These are phyloP conservation scores for Heimioporus sp. DNA, from an alignment of 768 basidiomycete genomes.

Conservation along the genomic window DNA sequence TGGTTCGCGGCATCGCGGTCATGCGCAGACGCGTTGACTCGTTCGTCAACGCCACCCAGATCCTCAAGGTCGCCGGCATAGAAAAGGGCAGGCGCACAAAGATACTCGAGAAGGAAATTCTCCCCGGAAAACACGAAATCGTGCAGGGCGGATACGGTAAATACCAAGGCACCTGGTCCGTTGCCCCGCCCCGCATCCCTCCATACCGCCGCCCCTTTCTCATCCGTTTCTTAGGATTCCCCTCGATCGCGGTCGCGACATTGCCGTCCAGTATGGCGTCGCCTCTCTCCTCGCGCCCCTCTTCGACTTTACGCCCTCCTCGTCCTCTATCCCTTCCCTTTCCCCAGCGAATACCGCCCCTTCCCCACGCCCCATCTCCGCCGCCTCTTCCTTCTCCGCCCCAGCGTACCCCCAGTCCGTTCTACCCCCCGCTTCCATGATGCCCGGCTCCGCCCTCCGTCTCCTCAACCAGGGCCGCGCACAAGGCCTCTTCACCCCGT, in stretches of 20 bases:
- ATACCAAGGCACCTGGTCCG: conserved; percentile 98
- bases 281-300: conserved; percentile 83
- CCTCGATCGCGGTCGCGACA: conserved; percentile 88
- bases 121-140: conserved; percentile 94
- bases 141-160: conserved; percentile 99
- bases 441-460: conserved; percentile 84
- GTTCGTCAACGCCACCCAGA: conserved; percentile 98
- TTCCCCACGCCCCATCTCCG: conserved; percentile 64
- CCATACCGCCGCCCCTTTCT: conserved; percentile 3
- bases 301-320: conserved; percentile 88
- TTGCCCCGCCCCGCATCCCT: conserved; percentile 5
- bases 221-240: conserved; percentile 71
- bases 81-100: conserved; percentile 96
- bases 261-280: conserved; percentile 91
- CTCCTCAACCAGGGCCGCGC: conserved; percentile 83
- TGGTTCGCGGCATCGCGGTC: conserved; percentile 97
- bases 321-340: conserved; percentile 66
- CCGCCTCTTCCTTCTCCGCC: conserved; percentile 64
- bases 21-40: conserved; percentile 96
- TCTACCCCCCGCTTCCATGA: conserved; percentile 79
- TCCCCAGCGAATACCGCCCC: conserved; percentile 48
- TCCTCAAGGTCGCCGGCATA: conserved; percentile 97
- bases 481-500: conserved; percentile 83
- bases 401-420: conserved; percentile 50
- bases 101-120: conserved; percentile 95